These are phyloP conservation scores for Fusarium metavorans DNA, from an alignment of 2,329 filamentous ascomycete genomes.

Conservation along the genomic window DNA sequence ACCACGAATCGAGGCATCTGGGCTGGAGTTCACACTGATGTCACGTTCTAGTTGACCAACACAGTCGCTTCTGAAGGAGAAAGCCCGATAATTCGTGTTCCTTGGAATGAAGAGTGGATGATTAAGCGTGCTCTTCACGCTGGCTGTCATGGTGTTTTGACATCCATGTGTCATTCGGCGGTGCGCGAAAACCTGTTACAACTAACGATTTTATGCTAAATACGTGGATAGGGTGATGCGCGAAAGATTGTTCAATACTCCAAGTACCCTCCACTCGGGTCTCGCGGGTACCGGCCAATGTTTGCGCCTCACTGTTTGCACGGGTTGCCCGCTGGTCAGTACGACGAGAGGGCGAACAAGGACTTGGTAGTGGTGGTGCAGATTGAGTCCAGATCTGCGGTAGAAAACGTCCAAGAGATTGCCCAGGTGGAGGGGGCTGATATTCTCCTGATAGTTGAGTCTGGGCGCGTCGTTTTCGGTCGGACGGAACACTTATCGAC, in stretches of 20 bases:
- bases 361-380: not conserved
- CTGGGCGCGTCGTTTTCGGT: too few relatives aligned
- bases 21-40: accelerated
- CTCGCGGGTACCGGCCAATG: not conserved
- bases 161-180: not conserved
- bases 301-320: not conserved
- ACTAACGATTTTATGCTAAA: too few relatives aligned
- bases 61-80: not conserved
- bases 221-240: not conserved
- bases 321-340: not conserved
- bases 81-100: not conserved
- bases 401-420: not conserved
- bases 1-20: too few relatives aligned
- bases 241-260: not conserved
- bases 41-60: not conserved
- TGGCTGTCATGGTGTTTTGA: not conserved
- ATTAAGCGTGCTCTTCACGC: not conserved
- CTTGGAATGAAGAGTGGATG: not conserved
- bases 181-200: not conserved
- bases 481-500: too few relatives aligned
- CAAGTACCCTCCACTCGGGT: not conserved
- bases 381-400: not conserved
- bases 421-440: not conserved
- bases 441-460: not conserved
- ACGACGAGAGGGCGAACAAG: not conserved